phyloP scores from a whole-genome alignment of 2,329 filamentous ascomycete genomes.

The Fusarium miscanthi region DNA sequence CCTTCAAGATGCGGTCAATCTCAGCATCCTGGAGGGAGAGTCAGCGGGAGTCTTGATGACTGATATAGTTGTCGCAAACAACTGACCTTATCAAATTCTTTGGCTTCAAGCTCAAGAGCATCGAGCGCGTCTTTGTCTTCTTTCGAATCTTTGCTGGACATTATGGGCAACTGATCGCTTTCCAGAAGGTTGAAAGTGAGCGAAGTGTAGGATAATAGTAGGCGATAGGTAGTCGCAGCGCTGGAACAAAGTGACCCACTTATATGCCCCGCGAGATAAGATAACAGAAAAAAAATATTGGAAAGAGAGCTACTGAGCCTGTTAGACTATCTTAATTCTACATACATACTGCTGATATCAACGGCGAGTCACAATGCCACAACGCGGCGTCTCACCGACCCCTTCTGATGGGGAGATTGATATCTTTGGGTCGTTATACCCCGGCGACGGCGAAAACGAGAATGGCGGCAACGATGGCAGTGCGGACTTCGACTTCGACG shows the following conservation, averaged over 20 bases:
- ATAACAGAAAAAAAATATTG: slow-evolving; percentile 54
- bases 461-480: slow-evolving; percentile 50
- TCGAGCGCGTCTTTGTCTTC: slow-evolving; percentile 82
- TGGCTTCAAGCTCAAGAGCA: slow-evolving; percentile 83
- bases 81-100: slow-evolving; percentile 87
- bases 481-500: slow-evolving; percentile 67
- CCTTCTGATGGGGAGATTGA: slow-evolving; percentile 92
- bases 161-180: slow-evolving; percentile 34
- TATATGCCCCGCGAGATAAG: slow-evolving; percentile 53
- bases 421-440: slow-evolving; percentile 82
- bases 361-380: slow-evolving; percentile 66
- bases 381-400: slow-evolving; percentile 81
- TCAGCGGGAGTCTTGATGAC: slow-evolving; percentile 33
- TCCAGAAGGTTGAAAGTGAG: slow-evolving; percentile 7
- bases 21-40: slow-evolving; percentile 78
- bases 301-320: slow-evolving; percentile 24
- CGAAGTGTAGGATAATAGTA: not conserved
- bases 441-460: slow-evolving; percentile 65
- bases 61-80: slow-evolving; percentile 41
- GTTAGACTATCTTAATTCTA: slow-evolving; percentile 11
- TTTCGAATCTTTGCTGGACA: slow-evolving; percentile 54
- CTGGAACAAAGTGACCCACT: slow-evolving; percentile 31
- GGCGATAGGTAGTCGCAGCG: slow-evolving; percentile 7
- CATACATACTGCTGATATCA: slow-evolving; percentile 12
- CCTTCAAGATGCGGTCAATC: slow-evolving; percentile 92